Evolutionary conservation across 2,329 filamentous ascomycete species (phyloP), one percentile per base, ranked within the genome.

Genomic region (Ambrosiella cleistominuta): DNA sequence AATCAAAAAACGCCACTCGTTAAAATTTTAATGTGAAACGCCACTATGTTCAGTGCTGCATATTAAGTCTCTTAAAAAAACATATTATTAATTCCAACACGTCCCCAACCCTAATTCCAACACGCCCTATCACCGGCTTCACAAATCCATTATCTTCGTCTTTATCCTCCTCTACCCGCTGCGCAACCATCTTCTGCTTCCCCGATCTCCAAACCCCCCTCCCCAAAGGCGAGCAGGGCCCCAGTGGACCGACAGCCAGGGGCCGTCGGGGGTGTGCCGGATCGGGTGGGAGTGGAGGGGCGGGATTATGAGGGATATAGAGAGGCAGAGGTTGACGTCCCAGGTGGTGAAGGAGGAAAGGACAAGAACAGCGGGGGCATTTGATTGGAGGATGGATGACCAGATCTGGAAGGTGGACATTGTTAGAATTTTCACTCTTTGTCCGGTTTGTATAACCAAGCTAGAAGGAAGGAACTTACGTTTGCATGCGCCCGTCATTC

Each of bases 401-500:
- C 15, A 47, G n/a, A 47, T 47, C 44, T 47, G 44, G 27, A 27
- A 27, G 3, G 27, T 27, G 27, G 27, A 1, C 11, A 17, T 47
- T 47, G 44, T 19, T 47, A 47, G 44, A 8, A 15, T n/a, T 7
- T 15, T 15, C n/a, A 13, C 11, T 47, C 11, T 17, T 15, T 19
- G 7, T 47, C 11, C 2, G n/a, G n/a, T 47, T 15, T n/a, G n/a
- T n/a, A 15, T 13, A 17, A 8, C 27, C 2, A 27, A 27, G 3
- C 27, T 27, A 27, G 19, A 15, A 8, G n/a, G 44, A 15, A 8
- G n/a, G 15, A 15, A 58, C 61, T 44, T 60, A 66, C 64, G 52
- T 67, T 67, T 3, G 65, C 65, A 54, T 67, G 66, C 4, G 66
- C 64, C 47, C 66, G 57, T 62, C 63, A 67, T 59, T 64, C 65